Evolutionary conservation across 176 grass and related monocot species (phyloP).

Genomic region (Musa itinerans): DNA sequence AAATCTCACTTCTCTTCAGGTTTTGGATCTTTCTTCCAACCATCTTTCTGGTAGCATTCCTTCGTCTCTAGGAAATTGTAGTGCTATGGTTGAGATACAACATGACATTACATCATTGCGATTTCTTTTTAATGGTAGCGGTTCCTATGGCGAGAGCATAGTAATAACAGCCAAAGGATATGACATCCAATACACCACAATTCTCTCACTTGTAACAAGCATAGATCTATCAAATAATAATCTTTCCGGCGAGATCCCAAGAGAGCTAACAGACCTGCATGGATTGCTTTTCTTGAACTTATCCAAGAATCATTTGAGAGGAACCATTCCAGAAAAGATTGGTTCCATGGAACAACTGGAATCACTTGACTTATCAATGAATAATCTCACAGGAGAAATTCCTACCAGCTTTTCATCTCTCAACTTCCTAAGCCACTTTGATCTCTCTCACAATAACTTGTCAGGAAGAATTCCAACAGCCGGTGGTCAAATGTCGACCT

Average conservation of each 20-base stretch:
- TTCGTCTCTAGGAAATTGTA: too few relatives aligned
- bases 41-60: too few relatives aligned
- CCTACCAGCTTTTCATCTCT: slow-evolving; percentile 14
- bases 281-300: slow-evolving; percentile 11
- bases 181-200: not conserved
- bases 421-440: not conserved
- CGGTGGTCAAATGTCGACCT: slow-evolving; percentile 5
- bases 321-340: slow-evolving; percentile 16
- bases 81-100: too few relatives aligned
- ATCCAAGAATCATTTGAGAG: slow-evolving; percentile 16
- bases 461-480: slow-evolving; percentile 24
- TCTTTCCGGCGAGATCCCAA: not conserved
- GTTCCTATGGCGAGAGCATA: not conserved
- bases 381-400: slow-evolving; percentile 17
- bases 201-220: not conserved
- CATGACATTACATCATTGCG: not conserved
- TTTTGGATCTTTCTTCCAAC: too few relatives aligned
- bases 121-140: too few relatives aligned
- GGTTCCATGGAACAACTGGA: not conserved
- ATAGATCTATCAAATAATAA: not conserved
- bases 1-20: too few relatives aligned
- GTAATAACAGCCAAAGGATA: not conserved
- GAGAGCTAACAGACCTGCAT: not conserved
- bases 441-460: slow-evolving; percentile 33
- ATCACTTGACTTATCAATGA: slow-evolving; percentile 34